Evolutionary conservation across 2,329 filamentous ascomycete species (phyloP).

Genomic region (Amauroascus niger): DNA sequence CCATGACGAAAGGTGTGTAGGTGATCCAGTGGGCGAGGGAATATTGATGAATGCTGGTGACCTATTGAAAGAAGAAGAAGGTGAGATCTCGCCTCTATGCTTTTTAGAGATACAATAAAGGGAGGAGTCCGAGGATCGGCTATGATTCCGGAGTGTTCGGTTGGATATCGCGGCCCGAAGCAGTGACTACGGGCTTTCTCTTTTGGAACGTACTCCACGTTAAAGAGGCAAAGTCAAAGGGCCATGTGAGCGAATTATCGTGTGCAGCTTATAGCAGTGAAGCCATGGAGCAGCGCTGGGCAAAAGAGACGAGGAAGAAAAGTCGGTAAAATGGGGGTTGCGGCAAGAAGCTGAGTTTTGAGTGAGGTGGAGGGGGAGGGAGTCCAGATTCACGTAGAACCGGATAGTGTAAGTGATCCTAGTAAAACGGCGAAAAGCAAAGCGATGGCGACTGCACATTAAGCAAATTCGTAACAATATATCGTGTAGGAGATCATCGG

Average conservation of each 20-base stretch:
- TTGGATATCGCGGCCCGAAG: background rate
- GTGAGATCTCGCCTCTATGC: background rate
- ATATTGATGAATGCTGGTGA: background rate
- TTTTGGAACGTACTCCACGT: background rate
- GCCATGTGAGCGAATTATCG: background rate
- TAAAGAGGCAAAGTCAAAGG: background rate
- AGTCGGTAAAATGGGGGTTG: no score
- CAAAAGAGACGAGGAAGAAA: background rate
- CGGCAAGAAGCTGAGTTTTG: background rate
- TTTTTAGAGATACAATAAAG: background rate
- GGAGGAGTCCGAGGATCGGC: background rate
- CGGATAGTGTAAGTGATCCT: background rate
- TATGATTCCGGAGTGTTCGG: background rate
- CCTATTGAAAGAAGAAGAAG: background rate
- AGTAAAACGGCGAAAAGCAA: background rate
- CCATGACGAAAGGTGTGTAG: constrained; percentile 27
- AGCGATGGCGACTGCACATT: constrained; percentile 2
- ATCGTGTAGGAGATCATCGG: background rate
- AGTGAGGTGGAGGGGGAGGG: background rate
- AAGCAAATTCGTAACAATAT: constrained; percentile 4
- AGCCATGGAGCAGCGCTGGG: background rate
- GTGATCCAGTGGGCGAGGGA: background rate
- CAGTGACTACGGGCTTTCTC: no score
- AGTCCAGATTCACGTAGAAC: constrained; percentile 9
- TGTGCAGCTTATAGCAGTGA: background rate